These are phyloP conservation scores for Oryza brachyantha DNA, from an alignment of 176 grass and related monocot species.

Conservation along the genomic window DNA sequence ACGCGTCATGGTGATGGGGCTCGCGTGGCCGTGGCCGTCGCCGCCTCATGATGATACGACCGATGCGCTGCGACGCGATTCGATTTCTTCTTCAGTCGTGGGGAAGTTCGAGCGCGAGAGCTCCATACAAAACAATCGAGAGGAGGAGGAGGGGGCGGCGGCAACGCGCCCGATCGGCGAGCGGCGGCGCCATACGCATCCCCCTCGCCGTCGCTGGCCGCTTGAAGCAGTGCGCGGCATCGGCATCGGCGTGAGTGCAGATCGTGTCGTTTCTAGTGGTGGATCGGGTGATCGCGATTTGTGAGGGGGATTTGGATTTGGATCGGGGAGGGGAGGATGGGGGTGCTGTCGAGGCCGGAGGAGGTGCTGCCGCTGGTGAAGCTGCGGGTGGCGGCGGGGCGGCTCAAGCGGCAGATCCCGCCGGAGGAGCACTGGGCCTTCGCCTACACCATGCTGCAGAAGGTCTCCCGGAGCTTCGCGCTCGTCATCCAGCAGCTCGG, in stretches of 20 bases:
- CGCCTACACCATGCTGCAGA: constrained; percentile 94
- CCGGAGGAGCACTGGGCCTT: constrained; percentile 89
- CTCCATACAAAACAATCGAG: background rate
- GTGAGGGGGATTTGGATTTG: background rate
- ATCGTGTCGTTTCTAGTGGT: background rate
- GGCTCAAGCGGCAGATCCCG: constrained; percentile 91
- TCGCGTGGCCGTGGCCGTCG: too few relatives aligned
- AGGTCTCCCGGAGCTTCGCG: constrained; percentile 91
- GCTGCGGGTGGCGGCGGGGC: constrained; percentile 66
- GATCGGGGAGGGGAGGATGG: background rate
- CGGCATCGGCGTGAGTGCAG: background rate
- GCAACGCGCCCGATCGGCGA: background rate
- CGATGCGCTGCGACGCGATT: background rate
- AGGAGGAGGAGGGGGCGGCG: background rate
- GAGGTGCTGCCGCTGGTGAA: constrained; percentile 74
- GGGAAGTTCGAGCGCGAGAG: background rate
- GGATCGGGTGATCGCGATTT: background rate
- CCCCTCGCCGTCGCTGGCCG: too few relatives aligned
- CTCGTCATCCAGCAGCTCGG: constrained; percentile 98
- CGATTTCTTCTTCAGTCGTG: too few relatives aligned
- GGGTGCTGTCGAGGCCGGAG: constrained; percentile 54
- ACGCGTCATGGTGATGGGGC: background rate
- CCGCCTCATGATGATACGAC: too few relatives aligned
- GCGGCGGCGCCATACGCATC: too few relatives aligned
- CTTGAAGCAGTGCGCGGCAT: background rate